Conservation (phyloP, 805 yeast species). For the Saturnispora dispora region DNA sequence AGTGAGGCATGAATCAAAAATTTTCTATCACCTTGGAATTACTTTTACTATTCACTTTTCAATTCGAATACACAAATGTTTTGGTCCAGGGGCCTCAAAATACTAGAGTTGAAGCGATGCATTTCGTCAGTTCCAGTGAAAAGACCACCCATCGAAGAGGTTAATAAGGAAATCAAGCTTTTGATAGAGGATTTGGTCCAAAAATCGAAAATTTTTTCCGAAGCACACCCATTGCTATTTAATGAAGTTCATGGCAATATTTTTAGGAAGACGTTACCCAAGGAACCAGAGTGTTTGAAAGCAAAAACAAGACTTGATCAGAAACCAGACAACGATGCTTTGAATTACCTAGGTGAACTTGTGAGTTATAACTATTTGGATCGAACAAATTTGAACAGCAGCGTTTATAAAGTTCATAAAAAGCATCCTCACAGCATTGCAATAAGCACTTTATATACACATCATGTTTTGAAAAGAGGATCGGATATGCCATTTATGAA, state of each 20-base stretch:
- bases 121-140: not conserved
- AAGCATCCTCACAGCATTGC: not conserved
- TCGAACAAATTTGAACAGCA: not conserved
- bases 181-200: not conserved
- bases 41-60: not conserved
- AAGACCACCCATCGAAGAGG: not conserved
- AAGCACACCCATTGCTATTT: not conserved
- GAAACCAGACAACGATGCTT: not conserved
- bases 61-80: not conserved
- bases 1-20: not conserved
- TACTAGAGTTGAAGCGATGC: not conserved
- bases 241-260: slow-evolving; percentile 2
- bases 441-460: not conserved
- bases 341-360: slow-evolving; percentile 1
- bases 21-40: not conserved
- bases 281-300: not conserved
- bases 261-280: slow-evolving; percentile 4
- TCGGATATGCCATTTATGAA: not conserved
- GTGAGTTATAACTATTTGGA: slow-evolving; percentile 7
- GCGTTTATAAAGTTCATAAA: not conserved
- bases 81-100: not conserved
- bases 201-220: not conserved
- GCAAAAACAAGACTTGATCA: not conserved
- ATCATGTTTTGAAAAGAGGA: slow-evolving; percentile 3
- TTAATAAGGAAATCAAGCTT: not conserved